Evolutionary conservation across 83 land plant genomes (phyloP), one percentile per base, ranked within the genome.

Genomic region (Diphasiastrum complanatum): DNA sequence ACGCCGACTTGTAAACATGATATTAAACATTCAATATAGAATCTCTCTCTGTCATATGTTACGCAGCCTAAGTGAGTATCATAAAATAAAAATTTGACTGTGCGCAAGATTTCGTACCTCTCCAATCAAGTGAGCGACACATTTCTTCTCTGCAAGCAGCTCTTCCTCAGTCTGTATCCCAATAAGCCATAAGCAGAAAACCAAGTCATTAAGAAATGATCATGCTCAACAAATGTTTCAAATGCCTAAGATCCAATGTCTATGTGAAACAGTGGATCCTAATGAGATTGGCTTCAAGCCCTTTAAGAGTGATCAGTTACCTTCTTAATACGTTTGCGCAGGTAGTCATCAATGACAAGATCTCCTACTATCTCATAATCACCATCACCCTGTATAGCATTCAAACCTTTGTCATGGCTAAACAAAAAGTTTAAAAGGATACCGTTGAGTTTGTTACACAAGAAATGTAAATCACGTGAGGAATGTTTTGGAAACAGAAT

Each of bases 101-200:
- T 26, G 1, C 20, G n/a, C 14, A 33, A 12, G 14, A 32, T 41
- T 27, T 43, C 49, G 48, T 65, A 84, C 89, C 78, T 88, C 91
- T 1, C 98, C 98, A 2, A 78, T 92, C 26, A 92, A 83, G 47
- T 92, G 98, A 1, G 84, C 95, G 24, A 88, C 96, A 43, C 98
- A 92, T 67, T 81, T 78, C 70, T 83, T 85, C 77, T 92, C 98
- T 16, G 98, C 87, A 1, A 92, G 73, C 45, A 92, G 58, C 76
- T 92, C 98, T 5, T 84, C 84, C 65, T 92, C 91, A 32, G 81
- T 77, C 96, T 88, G 78, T n/a, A 43, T 46, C 40, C 45, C 31
- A 69, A 53, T n/a, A 11, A 40, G 28, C 27, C 12, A 33, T 23
- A 60, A 28, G 25, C 18, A 33, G 1, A n/a, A n/a, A n/a, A n/a